phyloP scores from a whole-genome alignment of 805 yeast genomes.

The Schwanniomyces polymorphus region DNA sequence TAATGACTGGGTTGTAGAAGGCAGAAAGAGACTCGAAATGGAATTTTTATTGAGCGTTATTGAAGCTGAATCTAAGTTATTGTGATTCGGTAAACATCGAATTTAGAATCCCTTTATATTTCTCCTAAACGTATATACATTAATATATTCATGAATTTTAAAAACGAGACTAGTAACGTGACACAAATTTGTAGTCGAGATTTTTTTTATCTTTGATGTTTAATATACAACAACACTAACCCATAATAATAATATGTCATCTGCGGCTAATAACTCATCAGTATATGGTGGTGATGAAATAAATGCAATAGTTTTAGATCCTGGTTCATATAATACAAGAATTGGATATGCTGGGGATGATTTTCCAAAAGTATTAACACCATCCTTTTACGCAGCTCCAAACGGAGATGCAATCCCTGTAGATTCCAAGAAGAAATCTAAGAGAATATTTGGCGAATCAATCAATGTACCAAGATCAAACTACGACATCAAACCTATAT shows the following conservation, averaged over 20 bases:
- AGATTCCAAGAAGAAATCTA: slow-evolving; percentile 18
- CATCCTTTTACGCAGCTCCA: slow-evolving; percentile 63
- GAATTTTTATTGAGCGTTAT: slow-evolving; percentile 74
- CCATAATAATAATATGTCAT: slow-evolving; percentile 15
- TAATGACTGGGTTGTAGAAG: slow-evolving; percentile 86
- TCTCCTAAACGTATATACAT: not conserved
- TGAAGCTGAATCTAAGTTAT: slow-evolving; percentile 58
- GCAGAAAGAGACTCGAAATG: slow-evolving; percentile 85
- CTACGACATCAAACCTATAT: slow-evolving; percentile 54
- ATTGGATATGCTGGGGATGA: slow-evolving; percentile 94
- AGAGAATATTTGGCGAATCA: slow-evolving; percentile 38
- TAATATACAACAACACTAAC: not conserved
- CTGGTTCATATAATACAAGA: slow-evolving; percentile 82
- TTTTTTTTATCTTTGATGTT: not conserved
- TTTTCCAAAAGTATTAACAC: slow-evolving; percentile 71
- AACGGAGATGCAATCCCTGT: slow-evolving; percentile 10
- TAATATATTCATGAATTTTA: not conserved
- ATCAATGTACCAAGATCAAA: slow-evolving; percentile 51
- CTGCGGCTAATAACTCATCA: slow-evolving; percentile 15
- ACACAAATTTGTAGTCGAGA: not conserved
- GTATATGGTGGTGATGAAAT: slow-evolving; percentile 68
- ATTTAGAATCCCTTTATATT: not conserved
- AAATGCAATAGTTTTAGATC: slow-evolving; percentile 86
- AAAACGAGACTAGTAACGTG: not conserved
- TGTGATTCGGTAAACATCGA: slow-evolving; percentile 14